These are phyloP conservation scores for Penicillium digitatum DNA, from an alignment of 2,329 filamentous ascomycete genomes.

Conservation along the genomic window DNA sequence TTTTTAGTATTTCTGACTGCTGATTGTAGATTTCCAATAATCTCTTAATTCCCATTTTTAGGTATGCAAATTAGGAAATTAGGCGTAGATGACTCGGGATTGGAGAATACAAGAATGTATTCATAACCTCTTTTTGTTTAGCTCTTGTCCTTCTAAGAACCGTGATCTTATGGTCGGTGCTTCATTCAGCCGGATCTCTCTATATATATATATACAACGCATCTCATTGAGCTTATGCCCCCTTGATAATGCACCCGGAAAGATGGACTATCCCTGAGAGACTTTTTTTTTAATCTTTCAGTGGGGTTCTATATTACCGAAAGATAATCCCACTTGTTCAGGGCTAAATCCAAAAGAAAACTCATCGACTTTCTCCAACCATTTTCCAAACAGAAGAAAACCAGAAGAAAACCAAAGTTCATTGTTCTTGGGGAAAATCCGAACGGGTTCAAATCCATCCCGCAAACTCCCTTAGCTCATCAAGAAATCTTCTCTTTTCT, in stretches of 20 bases:
- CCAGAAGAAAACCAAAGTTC: not conserved
- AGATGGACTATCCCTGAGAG: not conserved
- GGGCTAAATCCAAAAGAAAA: not conserved
- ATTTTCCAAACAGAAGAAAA: not conserved
- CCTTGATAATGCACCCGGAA: not conserved
- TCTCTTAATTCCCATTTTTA: not conserved
- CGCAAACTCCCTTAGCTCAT: conserved; percentile 40
- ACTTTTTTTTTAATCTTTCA: not conserved
- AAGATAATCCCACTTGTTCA: not conserved
- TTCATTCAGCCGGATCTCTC: not conserved
- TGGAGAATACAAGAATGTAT: not conserved
- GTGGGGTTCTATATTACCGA: not conserved
- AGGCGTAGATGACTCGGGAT: not conserved
- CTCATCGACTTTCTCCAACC: not conserved
- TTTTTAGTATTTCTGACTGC: not conserved
- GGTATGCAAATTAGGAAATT: not conserved
- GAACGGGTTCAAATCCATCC: conserved; percentile 18
- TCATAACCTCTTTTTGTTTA: not conserved
- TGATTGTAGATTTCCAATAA: not conserved
- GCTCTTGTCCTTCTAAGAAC: not conserved
- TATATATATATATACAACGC: too few relatives aligned
- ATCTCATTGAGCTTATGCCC: not conserved
- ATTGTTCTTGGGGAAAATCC: conserved; percentile 4
- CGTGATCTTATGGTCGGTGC: not conserved
- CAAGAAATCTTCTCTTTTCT: conserved; percentile 19